Percentiles rank a stretch among this genome's conserved stretches.
These are phyloP conservation scores for Amoebophrya sp. DNA, from an alignment of 169 alveolate genomes.

Conservation along the genomic window DNA sequence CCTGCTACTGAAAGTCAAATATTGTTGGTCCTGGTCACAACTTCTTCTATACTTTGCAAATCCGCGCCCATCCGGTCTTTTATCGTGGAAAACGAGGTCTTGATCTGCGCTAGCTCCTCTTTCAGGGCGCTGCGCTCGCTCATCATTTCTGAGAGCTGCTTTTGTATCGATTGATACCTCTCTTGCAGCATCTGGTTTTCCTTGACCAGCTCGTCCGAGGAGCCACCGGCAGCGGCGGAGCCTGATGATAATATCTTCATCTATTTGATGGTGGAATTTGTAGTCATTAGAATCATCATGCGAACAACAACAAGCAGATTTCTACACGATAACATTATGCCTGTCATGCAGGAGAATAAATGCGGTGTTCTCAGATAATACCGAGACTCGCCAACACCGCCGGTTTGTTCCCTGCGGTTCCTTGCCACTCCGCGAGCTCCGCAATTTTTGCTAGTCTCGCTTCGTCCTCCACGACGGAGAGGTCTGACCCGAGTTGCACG, in stretches of 20 bases:
- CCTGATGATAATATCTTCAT: background rate
- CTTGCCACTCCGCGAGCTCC: constrained; percentile 3
- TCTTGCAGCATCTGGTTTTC: background rate
- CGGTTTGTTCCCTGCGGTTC: background rate
- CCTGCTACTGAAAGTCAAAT: too few relatives aligned
- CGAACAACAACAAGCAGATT: too few relatives aligned
- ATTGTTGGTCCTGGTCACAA: too few relatives aligned
- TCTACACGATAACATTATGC: too few relatives aligned
- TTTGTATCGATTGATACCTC: background rate
- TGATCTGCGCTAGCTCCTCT: background rate
- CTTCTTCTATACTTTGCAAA: background rate
- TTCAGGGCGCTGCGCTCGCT: background rate
- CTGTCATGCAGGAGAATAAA: too few relatives aligned
- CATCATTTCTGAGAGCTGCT: background rate
- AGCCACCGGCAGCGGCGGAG: background rate
- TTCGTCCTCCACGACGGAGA: background rate
- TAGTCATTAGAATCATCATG: too few relatives aligned
- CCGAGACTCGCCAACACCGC: background rate
- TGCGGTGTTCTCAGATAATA: too few relatives aligned
- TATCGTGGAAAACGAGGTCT: background rate
- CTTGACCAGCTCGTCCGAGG: background rate
- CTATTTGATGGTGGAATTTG: too few relatives aligned
- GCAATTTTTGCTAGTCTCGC: background rate
- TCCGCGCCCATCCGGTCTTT: background rate
- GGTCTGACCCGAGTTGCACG: background rate